These are phyloP conservation scores for Calycina marina DNA, from an alignment of 2,329 filamentous ascomycete genomes.

Conservation along the genomic window DNA sequence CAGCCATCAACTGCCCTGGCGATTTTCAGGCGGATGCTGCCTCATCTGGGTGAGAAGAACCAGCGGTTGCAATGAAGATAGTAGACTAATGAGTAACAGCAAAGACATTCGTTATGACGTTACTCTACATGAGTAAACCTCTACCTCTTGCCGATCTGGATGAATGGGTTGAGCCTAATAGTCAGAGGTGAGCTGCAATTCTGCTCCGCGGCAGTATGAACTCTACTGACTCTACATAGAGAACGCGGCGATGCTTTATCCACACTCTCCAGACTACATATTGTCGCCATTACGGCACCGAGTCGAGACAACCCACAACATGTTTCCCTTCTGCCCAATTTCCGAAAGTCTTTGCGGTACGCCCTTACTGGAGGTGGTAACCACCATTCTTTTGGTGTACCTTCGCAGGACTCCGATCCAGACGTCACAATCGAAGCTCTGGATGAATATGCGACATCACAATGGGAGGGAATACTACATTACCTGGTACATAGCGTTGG, in stretches of 20 bases:
- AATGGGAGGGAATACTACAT: constrained; percentile 94
- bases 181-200: constrained; percentile 32
- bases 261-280: constrained; percentile 73
- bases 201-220: constrained; percentile 1
- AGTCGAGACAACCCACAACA: constrained; percentile 51
- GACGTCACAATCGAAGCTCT: constrained; percentile 58
- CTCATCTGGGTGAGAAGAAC: constrained; percentile 60
- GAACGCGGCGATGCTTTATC: constrained; percentile 75
- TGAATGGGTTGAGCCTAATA: constrained; percentile 63
- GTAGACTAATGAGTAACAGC: constrained; percentile 33
- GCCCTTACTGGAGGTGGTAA: constrained; percentile 78
- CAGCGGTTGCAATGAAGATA: constrained; percentile 4
- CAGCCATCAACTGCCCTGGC: constrained; percentile 91
- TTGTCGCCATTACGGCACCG: constrained; percentile 51
- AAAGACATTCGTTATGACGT: constrained; percentile 89
- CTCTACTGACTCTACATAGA: constrained; percentile 26
- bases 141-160: constrained; percentile 72
- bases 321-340: constrained; percentile 66
- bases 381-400: constrained; percentile 82
- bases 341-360: constrained; percentile 68
- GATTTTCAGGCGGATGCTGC: constrained; percentile 93
- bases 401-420: constrained; percentile 48
- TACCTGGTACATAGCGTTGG: constrained; percentile 78
- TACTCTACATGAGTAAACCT: constrained; percentile 78
- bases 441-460: constrained; percentile 70